Base-by-base conservation (phyloP, 768 basidiomycete genomes). In the Lactarius evosmus region DNA sequence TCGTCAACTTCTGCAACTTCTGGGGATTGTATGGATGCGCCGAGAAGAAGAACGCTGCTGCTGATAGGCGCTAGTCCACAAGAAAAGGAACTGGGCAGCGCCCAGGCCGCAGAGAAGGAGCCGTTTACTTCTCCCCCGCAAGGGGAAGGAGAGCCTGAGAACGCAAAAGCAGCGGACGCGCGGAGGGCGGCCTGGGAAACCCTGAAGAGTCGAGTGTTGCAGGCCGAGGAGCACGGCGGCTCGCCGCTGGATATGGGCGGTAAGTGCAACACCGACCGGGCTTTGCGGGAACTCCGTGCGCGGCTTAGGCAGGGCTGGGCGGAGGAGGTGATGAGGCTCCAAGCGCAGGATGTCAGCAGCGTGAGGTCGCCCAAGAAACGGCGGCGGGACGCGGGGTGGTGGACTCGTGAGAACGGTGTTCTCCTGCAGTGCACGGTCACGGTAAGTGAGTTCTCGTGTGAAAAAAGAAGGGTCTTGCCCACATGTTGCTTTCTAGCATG, bases 141-240 rank as follows among this genome's bases (percentile, higher is more conserved):
- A 40, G 7, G 11, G 7, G 12, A 58, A 9, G 52, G n/a, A 19
- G 19, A 5, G 11, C 14, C 14, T 9, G 33, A 19, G 40, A 25
- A 30, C 12, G 19, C 44, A 25, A 30, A 40, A 16, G 58, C 9
- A 1, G 36, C 17, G 1, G 63, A 60, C 7, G 49, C 27, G 34
- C 52, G 44, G 1, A 33, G 58, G 11, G 63, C 59, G 1, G 59
- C 59, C 14, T 65, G 64, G 64, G 64, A 65, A 33, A 49, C 36
- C 4, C 41, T 40, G 49, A 65, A 65, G 59, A 56, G 64, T 14
- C 59, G 60, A 2, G 36, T 65, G 22, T 30, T 65, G 12, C 3
- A 61, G 2, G 32, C 54, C 27, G 64, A 65, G 73, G 66, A 65
- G 33, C 30, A 52, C 19, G 64, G 52, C 17, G 17, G 59, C 32